These are phyloP conservation scores for Peronospora belbahrii DNA, from an alignment of 352 stramenopile genomes.

Conservation along the genomic window DNA sequence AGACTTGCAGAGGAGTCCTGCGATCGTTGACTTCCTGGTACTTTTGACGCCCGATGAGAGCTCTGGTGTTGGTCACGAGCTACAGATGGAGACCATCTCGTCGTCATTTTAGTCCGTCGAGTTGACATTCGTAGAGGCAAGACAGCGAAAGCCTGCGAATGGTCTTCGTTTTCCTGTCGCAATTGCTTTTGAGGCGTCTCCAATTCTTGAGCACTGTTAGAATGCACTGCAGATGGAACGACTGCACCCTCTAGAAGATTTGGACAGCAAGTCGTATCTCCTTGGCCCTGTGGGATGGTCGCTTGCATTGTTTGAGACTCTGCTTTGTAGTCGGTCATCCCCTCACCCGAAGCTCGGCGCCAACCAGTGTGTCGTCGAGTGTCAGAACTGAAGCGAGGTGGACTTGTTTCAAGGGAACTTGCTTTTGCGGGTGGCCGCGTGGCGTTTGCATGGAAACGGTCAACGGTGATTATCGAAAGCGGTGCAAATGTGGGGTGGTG, in stretches of 20 bases:
- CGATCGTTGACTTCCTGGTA: not conserved
- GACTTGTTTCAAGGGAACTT: not conserved
- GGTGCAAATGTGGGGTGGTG: slow-evolving; percentile 3
- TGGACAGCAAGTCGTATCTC: slow-evolving; percentile 12
- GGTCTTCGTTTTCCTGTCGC: not conserved
- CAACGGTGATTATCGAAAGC: not conserved
- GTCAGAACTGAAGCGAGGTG: not conserved
- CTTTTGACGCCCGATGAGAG: not conserved
- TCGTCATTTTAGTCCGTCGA: slow-evolving; percentile 23
- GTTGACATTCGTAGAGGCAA: slow-evolving; percentile 9
- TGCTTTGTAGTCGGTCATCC: slow-evolving; percentile 12
- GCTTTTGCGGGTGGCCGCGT: not conserved
- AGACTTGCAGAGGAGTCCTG: not conserved
- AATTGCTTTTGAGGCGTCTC: not conserved
- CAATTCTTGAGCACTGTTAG: not conserved
- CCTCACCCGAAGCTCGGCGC: slow-evolving; percentile 18
- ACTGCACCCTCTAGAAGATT: slow-evolving; percentile 12
- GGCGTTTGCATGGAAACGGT: not conserved
- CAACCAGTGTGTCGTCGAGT: slow-evolving; percentile 15
- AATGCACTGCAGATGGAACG: slow-evolving; percentile 6
- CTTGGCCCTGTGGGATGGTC: not conserved
- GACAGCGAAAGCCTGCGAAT: not conserved
- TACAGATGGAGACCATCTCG: slow-evolving; percentile 23
- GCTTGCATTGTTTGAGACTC: slow-evolving; percentile 7
- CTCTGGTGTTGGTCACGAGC: slow-evolving; percentile 1